phyloP scores from a whole-genome alignment of 345 rosid species.

The Heritiera littoralis region DNA sequence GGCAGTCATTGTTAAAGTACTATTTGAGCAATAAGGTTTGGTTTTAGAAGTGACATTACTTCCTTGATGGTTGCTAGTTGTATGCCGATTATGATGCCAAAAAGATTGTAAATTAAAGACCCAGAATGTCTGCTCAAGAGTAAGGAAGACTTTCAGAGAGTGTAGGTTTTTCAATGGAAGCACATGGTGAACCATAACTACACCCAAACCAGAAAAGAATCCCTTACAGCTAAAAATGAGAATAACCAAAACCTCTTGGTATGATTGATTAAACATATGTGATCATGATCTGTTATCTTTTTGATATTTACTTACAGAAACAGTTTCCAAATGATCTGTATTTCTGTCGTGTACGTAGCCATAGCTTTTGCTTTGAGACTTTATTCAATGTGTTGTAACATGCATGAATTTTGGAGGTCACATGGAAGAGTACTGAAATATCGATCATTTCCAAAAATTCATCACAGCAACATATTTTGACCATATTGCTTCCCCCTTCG shows the following conservation, averaged over 20 bases:
- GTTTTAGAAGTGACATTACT: neutral
- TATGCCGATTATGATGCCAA: neutral
- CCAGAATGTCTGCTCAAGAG: neutral
- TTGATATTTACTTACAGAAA: neutral
- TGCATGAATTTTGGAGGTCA: neutral
- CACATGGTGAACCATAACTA: slow-evolving; percentile 5
- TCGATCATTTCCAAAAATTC: neutral
- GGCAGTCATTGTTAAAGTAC: neutral
- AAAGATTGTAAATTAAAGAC: neutral
- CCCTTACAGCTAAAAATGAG: neutral
- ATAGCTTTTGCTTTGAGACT: neutral
- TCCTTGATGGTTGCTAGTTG: slow-evolving; percentile 12
- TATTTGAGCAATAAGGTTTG: neutral
- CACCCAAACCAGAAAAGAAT: neutral
- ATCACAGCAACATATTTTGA: neutral
- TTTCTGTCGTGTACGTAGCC: neutral
- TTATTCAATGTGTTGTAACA: neutral
- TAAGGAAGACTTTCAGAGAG: neutral
- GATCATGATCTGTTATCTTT: neutral
- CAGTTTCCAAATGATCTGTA: neutral
- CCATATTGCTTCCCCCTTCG: neutral
- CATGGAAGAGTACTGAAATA: neutral
- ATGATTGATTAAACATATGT: neutral
- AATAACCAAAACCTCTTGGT: neutral
- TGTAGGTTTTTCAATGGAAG: neutral